Evolutionary conservation across 2,329 filamentous ascomycete species (phyloP), one percentile per base, ranked within the genome.

Genomic region (Curvularia spicifera): DNA sequence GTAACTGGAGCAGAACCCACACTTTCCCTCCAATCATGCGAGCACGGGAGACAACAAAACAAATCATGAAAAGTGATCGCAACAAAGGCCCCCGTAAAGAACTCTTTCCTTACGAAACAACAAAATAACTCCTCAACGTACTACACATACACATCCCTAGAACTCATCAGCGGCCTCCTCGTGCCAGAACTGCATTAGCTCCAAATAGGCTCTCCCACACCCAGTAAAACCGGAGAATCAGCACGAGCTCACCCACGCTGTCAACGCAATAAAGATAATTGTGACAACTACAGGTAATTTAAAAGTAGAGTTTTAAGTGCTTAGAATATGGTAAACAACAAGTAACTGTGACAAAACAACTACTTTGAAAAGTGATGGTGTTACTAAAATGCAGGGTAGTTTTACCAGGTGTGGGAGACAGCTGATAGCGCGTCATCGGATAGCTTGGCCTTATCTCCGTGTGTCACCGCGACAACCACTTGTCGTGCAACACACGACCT

Each of bases 401-500:
- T 18, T 18, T 18, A 18, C 18, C 18, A 18, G 18, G 18, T 18
- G 18, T 18, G 18, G 18, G 18, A 18, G 18, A 18, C 44, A 22
- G 44, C 29, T 33, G 42, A 44, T 44, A 26, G 40, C 40, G 40
- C 40, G 40, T 43, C 40, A 43, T 44, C 5, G 28, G 26, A 42
- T 10, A 56, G 57, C 55, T 59, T 46, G 26, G 20, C 45, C 51
- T 31, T 57, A 53, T 60, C 53, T 35, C 64, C 52, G 22, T 20
- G 42, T 29, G 42, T 53, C 57, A 53, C 57, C 57, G 53, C 56
- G 57, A 56, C 49, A 48, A 55, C 43, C 52, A 31, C 48, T 20
- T 35, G 61, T 56, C 67, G 64, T 61, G 26, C 42, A 51, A 53
- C 18, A 56, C 24, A 56, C 56, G 55, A 48, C 26, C 44, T 35